Base-by-base conservation (phyloP, 2,329 filamentous ascomycete species). In the Xylaria sp. region DNA sequence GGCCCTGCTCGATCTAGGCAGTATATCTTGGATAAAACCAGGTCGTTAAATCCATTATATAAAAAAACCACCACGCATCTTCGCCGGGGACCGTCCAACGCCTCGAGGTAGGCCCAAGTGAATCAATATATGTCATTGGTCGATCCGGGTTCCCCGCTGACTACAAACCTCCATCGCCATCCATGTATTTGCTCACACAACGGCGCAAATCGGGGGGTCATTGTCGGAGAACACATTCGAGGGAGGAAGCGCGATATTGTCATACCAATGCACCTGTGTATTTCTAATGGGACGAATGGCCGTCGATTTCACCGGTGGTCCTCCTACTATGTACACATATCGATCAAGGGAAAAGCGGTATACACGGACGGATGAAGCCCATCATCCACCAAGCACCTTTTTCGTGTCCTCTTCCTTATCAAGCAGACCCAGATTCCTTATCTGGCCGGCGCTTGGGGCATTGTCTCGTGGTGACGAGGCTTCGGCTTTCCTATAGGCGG, bases 381-480 rank as follows among this genome's bases (percentile, higher is more conserved):
- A 56, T 70, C 58, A 73, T 59, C 67, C 60, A 19, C 78, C 79
- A 52, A 85, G 69, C 59, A 86, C 83, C 74, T 85, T 83, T 74
- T 89, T 86, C 58, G 88, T 86, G 70, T 95, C 91, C 70, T 96
- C 91, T 69, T 95, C 90, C 77, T 92, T 92, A 73, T 90, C 89
- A 71, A 98, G 74, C 68, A 97, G 78, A 44, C 94, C 94, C 65
- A 98, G 77, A 76, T 90, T 93, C 77, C 92, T 85, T 83, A 98
- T 96, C 81, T 95, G 87, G 62, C 91, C 92, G 4, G 91, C 90
- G 66, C 86, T 93, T 63, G 92, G 92, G 60, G 87, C 90, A 73
- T 92, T 88, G 75, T 95, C 91, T 80, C 91, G 87, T 66, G 90
- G 85, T 70, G 90, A 88, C 70, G 89, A 83, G 58, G 88, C 85